Conservation (phyloP, 2,329 filamentous ascomycete species). For the Ophiostoma ulmi region DNA sequence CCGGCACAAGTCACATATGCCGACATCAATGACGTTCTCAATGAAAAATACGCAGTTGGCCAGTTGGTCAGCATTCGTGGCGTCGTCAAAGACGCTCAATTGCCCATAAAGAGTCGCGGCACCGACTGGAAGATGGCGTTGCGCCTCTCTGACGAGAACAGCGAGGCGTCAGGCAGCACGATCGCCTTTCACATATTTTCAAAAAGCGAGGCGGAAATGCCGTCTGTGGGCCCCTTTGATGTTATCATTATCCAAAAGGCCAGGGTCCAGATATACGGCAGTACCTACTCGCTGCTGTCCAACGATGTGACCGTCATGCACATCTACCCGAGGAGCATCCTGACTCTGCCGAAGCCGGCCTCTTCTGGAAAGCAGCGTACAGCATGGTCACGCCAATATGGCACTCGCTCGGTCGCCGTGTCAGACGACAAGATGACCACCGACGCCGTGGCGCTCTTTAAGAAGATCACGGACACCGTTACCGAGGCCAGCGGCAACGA, state of each 20-base stretch:
- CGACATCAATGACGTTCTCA: not conserved
- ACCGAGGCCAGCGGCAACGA: not conserved
- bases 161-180: not conserved
- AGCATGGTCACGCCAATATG: not conserved
- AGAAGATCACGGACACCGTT: not conserved
- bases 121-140: slow-evolving; percentile 6
- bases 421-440: not conserved
- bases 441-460: not conserved
- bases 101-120: not conserved
- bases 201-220: not conserved
- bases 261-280: not conserved
- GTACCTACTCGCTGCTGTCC: not conserved
- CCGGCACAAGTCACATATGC: not conserved
- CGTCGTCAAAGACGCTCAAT: not conserved
- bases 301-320: slow-evolving; percentile 40
- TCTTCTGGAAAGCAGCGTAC: not conserved
- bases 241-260: not conserved
- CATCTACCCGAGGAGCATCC: slow-evolving; percentile 33
- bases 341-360: not conserved
- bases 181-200: not conserved
- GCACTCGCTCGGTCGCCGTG: not conserved
- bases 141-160: not conserved
- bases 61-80: not conserved
- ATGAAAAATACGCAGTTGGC: not conserved
- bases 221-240: not conserved